These are phyloP conservation scores for Nidularia sp. DNA, from an alignment of 768 basidiomycete species.

Conservation along the genomic window DNA sequence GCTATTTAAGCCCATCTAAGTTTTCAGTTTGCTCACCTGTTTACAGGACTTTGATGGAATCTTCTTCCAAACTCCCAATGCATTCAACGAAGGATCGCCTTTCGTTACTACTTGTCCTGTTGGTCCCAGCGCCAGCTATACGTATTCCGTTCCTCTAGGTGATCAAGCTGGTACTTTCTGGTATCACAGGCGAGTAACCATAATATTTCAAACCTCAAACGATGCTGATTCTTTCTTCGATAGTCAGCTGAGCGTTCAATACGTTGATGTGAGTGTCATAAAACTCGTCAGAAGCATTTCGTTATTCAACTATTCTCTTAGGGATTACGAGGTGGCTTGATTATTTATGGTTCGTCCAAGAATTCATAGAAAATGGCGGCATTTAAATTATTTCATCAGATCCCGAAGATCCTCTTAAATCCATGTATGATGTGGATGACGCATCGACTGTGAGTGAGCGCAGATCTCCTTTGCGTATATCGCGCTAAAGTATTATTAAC, in stretches of 20 bases:
- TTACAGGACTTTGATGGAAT: constrained; percentile 22
- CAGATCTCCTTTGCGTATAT: too few species aligned
- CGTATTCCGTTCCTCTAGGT: constrained; percentile 27
- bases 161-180: constrained; percentile 40
- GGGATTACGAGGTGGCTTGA: constrained; percentile 27
- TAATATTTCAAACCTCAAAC: not conserved
- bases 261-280: constrained; percentile 17
- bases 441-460: constrained; percentile 13
- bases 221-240: not conserved
- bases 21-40: not conserved
- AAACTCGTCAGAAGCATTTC: not conserved
- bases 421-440: constrained; percentile 44
- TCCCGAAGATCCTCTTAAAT: constrained; percentile 32
- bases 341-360: constrained; percentile 23
- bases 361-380: too few species aligned
- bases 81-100: constrained; percentile 28
- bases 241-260: constrained; percentile 21
- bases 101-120: constrained; percentile 43
- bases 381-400: constrained; percentile 3
- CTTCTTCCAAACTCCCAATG: constrained; percentile 14
- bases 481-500: too few species aligned
- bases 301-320: constrained; percentile 6
- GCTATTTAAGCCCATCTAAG: not conserved
- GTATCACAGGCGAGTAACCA: constrained; percentile 20
- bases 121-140: constrained; percentile 28